Evolutionary conservation across 2,329 filamentous ascomycete genomes (phyloP).

Genomic region (Emmonsiellopsis sp.): DNA sequence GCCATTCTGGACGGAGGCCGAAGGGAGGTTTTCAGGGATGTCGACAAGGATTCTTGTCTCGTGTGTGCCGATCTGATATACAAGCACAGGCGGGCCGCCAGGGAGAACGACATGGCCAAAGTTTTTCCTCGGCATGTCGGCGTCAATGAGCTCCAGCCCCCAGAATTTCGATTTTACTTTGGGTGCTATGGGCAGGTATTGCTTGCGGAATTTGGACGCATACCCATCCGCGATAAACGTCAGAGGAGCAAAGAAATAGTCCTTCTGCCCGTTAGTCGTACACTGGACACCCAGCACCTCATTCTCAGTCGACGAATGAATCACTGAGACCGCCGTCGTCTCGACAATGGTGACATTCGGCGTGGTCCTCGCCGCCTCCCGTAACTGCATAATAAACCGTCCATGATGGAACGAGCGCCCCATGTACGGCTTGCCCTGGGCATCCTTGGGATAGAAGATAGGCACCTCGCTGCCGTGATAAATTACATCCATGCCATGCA

Average conservation of each 20-base stretch:
- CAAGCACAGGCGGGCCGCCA: conserved; percentile 66
- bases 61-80: conserved; percentile 94
- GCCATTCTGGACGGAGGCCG: conserved; percentile 63
- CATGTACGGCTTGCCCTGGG: conserved; percentile 45
- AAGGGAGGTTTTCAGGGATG: conserved; percentile 67
- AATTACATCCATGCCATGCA: conserved; percentile 78
- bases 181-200: conserved; percentile 59
- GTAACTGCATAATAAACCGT: conserved; percentile 75
- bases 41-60: conserved; percentile 89
- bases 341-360: conserved; percentile 86
- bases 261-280: conserved; percentile 54
- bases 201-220: conserved; percentile 79
- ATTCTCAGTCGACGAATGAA: conserved; percentile 58
- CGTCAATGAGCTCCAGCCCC: conserved; percentile 85
- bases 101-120: conserved; percentile 86
- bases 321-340: conserved; percentile 69
- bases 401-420: conserved; percentile 90
- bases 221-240: conserved; percentile 92
- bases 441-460: conserved; percentile 68
- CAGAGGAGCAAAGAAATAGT: conserved; percentile 79
- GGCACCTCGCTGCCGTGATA: conserved; percentile 65
- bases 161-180: conserved; percentile 80
- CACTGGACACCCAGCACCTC: conserved; percentile 79
- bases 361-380: conserved; percentile 63
- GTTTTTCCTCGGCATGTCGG: conserved; percentile 61